These are phyloP conservation scores for Allium cepa DNA, from an alignment of 106 monocot genomes.

Conservation along the genomic window DNA sequence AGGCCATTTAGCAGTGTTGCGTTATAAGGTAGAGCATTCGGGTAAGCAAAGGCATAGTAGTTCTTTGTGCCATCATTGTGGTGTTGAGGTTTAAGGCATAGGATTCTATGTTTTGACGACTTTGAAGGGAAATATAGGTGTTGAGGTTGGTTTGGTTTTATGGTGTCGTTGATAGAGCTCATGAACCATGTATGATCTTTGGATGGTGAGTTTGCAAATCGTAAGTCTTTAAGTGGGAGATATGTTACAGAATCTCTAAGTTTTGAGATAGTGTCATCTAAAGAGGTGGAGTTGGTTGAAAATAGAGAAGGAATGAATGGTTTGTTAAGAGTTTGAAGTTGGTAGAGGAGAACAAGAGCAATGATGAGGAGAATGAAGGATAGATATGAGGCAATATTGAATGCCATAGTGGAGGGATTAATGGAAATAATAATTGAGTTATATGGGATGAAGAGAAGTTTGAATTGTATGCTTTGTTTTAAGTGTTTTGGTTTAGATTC, in stretches of 20 bases:
- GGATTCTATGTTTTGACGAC: constrained; percentile 6
- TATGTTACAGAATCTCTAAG: constrained; percentile 44
- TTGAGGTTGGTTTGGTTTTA: constrained; percentile 18
- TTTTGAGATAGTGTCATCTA: background rate
- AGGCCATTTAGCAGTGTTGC: constrained; percentile 44
- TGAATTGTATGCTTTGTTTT: no score
- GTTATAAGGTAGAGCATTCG: constrained; percentile 37
- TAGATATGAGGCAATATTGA: background rate
- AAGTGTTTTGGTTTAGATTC: no score
- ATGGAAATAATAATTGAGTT: no score
- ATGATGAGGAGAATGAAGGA: constrained; percentile 18
- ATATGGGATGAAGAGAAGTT: no score
- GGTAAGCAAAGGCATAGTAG: constrained; percentile 53
- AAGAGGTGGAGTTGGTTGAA: background rate
- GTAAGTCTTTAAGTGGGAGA: constrained; percentile 54
- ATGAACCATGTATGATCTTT: constrained; percentile 70
- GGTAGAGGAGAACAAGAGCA: constrained; percentile 34
- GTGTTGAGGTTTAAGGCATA: constrained; percentile 35
- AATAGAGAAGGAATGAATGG: background rate
- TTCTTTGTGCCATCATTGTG: constrained; percentile 44
- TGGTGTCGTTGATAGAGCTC: constrained; percentile 57
- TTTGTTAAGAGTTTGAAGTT: constrained; percentile 5
- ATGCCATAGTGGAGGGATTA: no score
- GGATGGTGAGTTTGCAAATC: constrained; percentile 16
- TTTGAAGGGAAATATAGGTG: constrained; percentile 63